These are phyloP conservation scores for Penicillium egyptiacum DNA, from an alignment of 495 filamentous ascomycete genomes.

Conservation along the genomic window DNA sequence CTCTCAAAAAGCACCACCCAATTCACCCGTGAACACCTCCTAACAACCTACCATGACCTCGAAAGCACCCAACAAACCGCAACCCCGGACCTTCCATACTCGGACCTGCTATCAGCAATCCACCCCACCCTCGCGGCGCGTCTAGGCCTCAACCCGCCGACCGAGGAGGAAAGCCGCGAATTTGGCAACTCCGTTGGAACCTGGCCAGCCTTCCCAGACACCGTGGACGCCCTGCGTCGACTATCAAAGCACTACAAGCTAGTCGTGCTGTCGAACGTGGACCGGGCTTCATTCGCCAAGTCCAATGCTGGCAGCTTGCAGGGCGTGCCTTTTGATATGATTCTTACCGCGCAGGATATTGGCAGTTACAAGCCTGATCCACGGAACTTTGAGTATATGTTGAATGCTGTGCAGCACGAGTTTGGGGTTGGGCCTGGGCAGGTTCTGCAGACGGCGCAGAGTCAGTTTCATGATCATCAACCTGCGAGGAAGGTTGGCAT, in stretches of 20 bases:
- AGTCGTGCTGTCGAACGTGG: slow-evolving; percentile 68
- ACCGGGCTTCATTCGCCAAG: slow-evolving; percentile 56
- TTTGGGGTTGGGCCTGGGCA: slow-evolving; percentile 55
- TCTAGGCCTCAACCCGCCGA: slow-evolving; percentile 36
- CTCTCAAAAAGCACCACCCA: slow-evolving; percentile 37
- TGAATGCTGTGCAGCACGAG: slow-evolving; percentile 51
- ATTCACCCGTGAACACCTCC: slow-evolving; percentile 39
- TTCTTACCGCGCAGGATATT: slow-evolving; percentile 71
- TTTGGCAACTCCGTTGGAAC: slow-evolving; percentile 55
- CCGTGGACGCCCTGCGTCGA: slow-evolving; percentile 51
- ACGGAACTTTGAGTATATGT: slow-evolving; percentile 65
- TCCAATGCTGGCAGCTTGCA: slow-evolving; percentile 50
- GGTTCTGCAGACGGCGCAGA: slow-evolving; percentile 69
- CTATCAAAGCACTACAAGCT: slow-evolving; percentile 62
- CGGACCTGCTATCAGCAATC: slow-evolving; percentile 47
- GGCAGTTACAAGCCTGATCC: slow-evolving; percentile 70
- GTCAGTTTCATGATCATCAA: slow-evolving; percentile 69
- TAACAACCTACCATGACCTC: slow-evolving; percentile 35
- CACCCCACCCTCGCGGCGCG: slow-evolving; percentile 44
- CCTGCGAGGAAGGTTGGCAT: slow-evolving; percentile 64
- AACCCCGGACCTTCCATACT: slow-evolving; percentile 55
- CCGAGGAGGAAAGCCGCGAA: slow-evolving; percentile 18
- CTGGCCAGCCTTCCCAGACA: slow-evolving; percentile 66
- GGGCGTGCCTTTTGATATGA: slow-evolving; percentile 55
- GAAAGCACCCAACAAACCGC: slow-evolving; percentile 43